Evolutionary conservation across 2,329 filamentous ascomycete species (phyloP), one percentile per base, ranked within the genome.

Genomic region (Penicillium vulpinum): DNA sequence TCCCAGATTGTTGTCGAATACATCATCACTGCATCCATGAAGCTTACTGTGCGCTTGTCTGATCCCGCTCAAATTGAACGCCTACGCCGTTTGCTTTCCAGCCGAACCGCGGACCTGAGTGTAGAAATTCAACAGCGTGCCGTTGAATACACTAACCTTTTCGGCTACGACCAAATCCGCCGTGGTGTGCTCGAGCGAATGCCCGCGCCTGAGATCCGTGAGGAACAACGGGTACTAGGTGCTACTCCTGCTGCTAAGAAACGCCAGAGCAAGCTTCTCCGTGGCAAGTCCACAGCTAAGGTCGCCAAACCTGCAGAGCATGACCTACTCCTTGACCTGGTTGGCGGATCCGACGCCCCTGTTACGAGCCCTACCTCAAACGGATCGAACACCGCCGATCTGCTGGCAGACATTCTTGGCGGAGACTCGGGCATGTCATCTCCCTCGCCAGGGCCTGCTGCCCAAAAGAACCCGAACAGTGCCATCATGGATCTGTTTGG

Each of bases 121-220:
- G 88, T 97, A 26, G 94, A 99, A 74, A 89, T 97, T 24, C 95
- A 99, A 74, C 94, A 99, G 75, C 87, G 94, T 72, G 90, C 93
- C 5, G 92, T 96, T 21, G 94, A 99, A 74, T 99, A 97, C 69
- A 86, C 88, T 57, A 97, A 97, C 69, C 81, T 99, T n/a, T 97
- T 99, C 68, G 85, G 85, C 0, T 91, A 91, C 68, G 92, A 99
- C 65, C 82, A 91, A 58, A 90, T 99, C 55, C 87, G 93, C 53
- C 85, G 85, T 58, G 94, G 94, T 56, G 94, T 99, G 3, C 80
- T 99, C 11, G 94, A 99, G 77, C 95, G 94, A 74, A 99, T 99
- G 95, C 94, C 94, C 8, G 86, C 94, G 2, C 94, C 94, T 9
- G 93, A 97, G 74, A 97, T 99, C 69, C 91, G 93, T 64, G 94